These are phyloP conservation scores for Thelephora ganbajun DNA, from an alignment of 768 basidiomycete genomes.

Conservation along the genomic window DNA sequence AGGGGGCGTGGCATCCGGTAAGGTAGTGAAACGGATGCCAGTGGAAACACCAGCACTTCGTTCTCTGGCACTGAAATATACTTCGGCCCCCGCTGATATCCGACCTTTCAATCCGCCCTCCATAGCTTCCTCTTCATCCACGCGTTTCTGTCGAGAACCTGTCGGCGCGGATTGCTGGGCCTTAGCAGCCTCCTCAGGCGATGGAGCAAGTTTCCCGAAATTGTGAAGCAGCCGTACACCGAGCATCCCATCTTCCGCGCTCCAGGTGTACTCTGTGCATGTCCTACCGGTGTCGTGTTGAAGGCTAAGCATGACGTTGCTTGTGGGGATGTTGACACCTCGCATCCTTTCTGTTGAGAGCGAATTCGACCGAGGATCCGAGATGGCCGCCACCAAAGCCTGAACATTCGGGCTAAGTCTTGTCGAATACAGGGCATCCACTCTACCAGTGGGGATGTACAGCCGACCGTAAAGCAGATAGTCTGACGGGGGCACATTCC, in stretches of 20 bases:
- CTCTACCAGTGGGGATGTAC: conserved; percentile 75
- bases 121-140: conserved; percentile 90
- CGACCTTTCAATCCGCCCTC: conserved; percentile 86
- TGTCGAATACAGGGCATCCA: conserved; percentile 84
- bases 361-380: conserved; percentile 49
- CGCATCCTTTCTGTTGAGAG: conserved; percentile 26
- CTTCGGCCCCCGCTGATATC: conserved; percentile 82
- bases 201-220: conserved; percentile 56
- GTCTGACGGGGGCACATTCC: conserved; percentile 33
- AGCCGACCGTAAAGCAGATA: conserved; percentile 89
- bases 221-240: conserved; percentile 83
- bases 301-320: conserved; percentile 68
- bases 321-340: conserved; percentile 27
- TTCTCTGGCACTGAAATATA: conserved; percentile 90
- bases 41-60: conserved; percentile 90
- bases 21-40: conserved; percentile 86
- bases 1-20: conserved; percentile 65
- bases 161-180: conserved; percentile 13
- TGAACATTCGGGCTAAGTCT: conserved; percentile 70
- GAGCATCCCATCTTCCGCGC: conserved; percentile 89
- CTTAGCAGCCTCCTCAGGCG: conserved; percentile 16
- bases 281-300: conserved; percentile 90
- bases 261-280: conserved; percentile 91
- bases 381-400: conserved; percentile 74
- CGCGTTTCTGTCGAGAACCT: conserved; percentile 41